Evolutionary conservation across 331 rosid genomes (phyloP).

Genomic region (Cydonia oblonga): DNA sequence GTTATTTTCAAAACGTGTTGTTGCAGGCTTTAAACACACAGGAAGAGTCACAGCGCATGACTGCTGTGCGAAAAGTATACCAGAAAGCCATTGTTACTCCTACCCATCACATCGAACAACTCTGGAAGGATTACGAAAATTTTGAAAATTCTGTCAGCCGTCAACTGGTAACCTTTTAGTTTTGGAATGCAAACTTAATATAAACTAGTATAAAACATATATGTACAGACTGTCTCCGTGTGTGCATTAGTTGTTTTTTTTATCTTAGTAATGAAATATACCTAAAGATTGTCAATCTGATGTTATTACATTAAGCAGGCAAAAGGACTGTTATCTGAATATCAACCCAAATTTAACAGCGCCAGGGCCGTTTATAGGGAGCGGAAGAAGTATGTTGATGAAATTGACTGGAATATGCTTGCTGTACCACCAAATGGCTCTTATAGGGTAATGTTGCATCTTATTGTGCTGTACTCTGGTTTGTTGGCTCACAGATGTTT

Average conservation of each 20-base stretch:
- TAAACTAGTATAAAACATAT: not conserved
- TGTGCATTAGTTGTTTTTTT: not conserved
- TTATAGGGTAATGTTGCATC: slow-evolving; percentile 41
- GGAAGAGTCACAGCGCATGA: slow-evolving; percentile 87
- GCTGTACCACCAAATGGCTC: slow-evolving; percentile 96
- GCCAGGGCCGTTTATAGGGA: slow-evolving; percentile 94
- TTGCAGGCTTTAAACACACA: slow-evolving; percentile 53
- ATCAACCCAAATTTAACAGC: slow-evolving; percentile 79
- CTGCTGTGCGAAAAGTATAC: slow-evolving; percentile 65
- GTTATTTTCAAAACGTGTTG: not conserved
- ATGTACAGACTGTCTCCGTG: not conserved
- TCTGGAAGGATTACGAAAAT: slow-evolving; percentile 89
- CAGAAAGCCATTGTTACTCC: slow-evolving; percentile 92
- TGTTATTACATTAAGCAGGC: slow-evolving; percentile 55
- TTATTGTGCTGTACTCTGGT: slow-evolving; percentile 9
- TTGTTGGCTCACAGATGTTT: not conserved
- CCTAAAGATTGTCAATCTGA: slow-evolving; percentile 3
- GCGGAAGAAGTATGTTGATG: slow-evolving; percentile 81
- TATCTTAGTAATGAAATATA: not conserved
- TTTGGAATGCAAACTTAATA: slow-evolving; percentile 7
- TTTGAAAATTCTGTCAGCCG: slow-evolving; percentile 94
- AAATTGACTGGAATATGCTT: slow-evolving; percentile 85
- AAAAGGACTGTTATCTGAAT: slow-evolving; percentile 82
- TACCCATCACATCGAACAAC: slow-evolving; percentile 87
- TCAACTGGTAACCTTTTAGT: slow-evolving; percentile 58